phyloP scores from a whole-genome alignment of 2,329 filamentous ascomycete genomes.

The Aspergillus quadricinctus region DNA sequence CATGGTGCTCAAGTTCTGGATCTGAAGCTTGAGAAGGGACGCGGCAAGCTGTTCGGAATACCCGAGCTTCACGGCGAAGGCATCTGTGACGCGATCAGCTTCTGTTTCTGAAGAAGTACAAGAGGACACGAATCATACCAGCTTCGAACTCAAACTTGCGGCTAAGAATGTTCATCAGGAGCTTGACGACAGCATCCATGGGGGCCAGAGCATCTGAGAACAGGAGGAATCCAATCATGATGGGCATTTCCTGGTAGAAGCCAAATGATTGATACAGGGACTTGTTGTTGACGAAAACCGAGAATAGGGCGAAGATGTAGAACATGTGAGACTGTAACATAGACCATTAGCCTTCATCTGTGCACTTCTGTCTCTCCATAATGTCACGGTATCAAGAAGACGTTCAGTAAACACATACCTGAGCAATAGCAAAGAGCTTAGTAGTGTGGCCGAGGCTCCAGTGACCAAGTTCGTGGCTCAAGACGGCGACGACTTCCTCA shows the following conservation, averaged over 20 bases:
- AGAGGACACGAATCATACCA: constrained; percentile 43
- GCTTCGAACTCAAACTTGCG: constrained; percentile 95
- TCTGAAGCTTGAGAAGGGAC: constrained; percentile 93
- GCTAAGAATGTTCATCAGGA: constrained; percentile 93
- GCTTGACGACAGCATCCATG: constrained; percentile 90
- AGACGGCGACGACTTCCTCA: constrained; percentile 87
- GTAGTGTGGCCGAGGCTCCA: constrained; percentile 97
- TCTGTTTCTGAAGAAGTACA: constrained; percentile 5
- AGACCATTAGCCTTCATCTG: neutral
- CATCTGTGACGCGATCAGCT: constrained; percentile 50
- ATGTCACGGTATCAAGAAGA: neutral
- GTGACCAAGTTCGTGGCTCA: constrained; percentile 94
- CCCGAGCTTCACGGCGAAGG: constrained; percentile 79
- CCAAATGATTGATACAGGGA: constrained; percentile 90
- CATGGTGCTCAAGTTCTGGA: constrained; percentile 97
- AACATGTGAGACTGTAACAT: constrained; percentile 73
- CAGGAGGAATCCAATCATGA: constrained; percentile 94
- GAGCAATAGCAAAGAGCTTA: constrained; percentile 78
- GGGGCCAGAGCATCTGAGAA: constrained; percentile 96
- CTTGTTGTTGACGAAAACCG: constrained; percentile 91
- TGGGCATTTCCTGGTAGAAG: constrained; percentile 76
- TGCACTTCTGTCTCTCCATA: neutral
- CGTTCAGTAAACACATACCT: constrained; percentile 49
- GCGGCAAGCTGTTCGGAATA: constrained; percentile 78
- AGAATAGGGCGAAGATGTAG: constrained; percentile 95